These are phyloP conservation scores for Mycena vulgaris DNA, from an alignment of 768 basidiomycete genomes.

Conservation along the genomic window DNA sequence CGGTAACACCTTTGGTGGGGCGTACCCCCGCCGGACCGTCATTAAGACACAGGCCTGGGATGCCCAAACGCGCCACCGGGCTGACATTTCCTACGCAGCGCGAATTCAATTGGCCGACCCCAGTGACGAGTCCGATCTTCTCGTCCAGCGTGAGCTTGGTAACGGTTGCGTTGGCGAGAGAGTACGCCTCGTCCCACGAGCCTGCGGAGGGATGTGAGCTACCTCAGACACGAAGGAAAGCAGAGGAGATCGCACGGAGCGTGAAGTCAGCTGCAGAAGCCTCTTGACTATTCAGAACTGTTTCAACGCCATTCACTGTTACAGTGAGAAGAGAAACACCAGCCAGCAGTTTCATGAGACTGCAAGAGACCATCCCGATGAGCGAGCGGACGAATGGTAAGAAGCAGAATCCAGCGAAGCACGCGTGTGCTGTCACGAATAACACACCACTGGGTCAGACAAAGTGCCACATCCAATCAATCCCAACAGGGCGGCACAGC, in stretches of 20 bases:
- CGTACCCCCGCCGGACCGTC: slow-evolving; percentile 66
- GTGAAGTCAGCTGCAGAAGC: slow-evolving; percentile 8
- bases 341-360: background rate
- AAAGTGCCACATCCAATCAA: no score
- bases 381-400: background rate
- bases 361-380: slow-evolving; percentile 1
- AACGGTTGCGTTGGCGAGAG: slow-evolving; percentile 54
- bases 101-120: slow-evolving; percentile 61
- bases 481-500: no score
- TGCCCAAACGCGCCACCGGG: slow-evolving; percentile 56
- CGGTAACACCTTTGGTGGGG: slow-evolving; percentile 60
- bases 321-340: background rate
- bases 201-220: slow-evolving; percentile 47
- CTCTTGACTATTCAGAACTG: background rate
- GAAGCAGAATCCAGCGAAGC: background rate
- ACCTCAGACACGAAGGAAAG: no score
- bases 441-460: no score
- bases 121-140: slow-evolving; percentile 62
- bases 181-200: slow-evolving; percentile 62
- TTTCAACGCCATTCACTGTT: background rate
- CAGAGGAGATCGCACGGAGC: background rate
- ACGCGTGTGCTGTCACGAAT: no score
- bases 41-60: slow-evolving; percentile 64
- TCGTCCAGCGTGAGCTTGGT: slow-evolving; percentile 61
- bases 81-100: slow-evolving; percentile 65